These are phyloP conservation scores for Colletotrichum graminicola DNA, from an alignment of 2,329 filamentous ascomycete species.

Conservation along the genomic window DNA sequence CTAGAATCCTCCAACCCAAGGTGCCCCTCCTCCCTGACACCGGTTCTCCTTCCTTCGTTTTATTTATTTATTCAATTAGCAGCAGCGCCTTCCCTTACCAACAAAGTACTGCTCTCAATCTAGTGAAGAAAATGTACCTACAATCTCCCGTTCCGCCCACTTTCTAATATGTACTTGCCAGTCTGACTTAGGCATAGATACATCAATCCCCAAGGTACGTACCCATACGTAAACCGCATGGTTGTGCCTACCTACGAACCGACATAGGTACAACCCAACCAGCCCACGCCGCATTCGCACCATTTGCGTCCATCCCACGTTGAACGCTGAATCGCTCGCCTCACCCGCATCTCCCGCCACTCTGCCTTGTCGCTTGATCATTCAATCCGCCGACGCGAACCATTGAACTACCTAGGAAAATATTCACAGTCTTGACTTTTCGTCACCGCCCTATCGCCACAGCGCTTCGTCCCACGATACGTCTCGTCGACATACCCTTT, in stretches of 20 bases:
- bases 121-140: background rate
- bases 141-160: too few relatives aligned
- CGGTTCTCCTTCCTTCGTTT: background rate
- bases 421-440: background rate
- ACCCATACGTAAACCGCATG: background rate
- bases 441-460: background rate
- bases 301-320: conserved; percentile 13
- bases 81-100: background rate
- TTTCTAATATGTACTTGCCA: background rate
- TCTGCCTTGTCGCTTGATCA: background rate
- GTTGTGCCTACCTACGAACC: background rate
- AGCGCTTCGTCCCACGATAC: background rate
- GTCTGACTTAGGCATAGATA: background rate
- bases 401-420: background rate
- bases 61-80: background rate
- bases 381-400: background rate
- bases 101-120: background rate
- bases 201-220: background rate
- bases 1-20: background rate
- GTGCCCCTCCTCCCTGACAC: background rate
- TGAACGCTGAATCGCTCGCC: conserved; percentile 1
- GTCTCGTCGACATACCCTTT: background rate
- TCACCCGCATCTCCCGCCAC: background rate
- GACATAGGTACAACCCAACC: background rate
- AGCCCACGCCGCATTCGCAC: conserved; percentile 10